Conservation (phyloP, 495 filamentous ascomycete species). For the Parmelia sp. region DNA sequence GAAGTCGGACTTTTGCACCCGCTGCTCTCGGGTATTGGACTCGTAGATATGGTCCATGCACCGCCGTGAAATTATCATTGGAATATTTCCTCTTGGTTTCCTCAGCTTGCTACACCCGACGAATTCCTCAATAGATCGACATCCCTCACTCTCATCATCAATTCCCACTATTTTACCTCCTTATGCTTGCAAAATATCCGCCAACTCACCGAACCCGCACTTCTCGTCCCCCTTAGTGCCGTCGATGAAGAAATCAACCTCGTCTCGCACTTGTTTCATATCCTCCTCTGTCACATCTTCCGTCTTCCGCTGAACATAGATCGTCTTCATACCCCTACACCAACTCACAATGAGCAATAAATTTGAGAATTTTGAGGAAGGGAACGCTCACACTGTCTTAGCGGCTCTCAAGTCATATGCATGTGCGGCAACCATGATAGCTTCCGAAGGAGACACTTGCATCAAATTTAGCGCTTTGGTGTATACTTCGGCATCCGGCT, state of each 20-base stretch:
- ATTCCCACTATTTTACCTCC: too few relatives aligned
- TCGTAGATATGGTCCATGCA: too few relatives aligned
- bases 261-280: constrained; percentile 37
- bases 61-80: too few relatives aligned
- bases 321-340: constrained; percentile 39
- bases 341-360: neutral
- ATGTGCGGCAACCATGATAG: constrained; percentile 50
- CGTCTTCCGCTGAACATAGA: constrained; percentile 49
- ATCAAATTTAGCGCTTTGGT: constrained; percentile 40
- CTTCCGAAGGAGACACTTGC: constrained; percentile 39
- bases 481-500: constrained; percentile 43
- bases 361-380: too few relatives aligned
- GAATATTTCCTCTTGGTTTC: too few relatives aligned
- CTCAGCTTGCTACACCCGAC: too few relatives aligned
- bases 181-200: constrained; percentile 14
- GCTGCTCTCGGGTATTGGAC: too few relatives aligned
- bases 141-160: too few relatives aligned
- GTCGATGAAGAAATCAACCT: constrained; percentile 45
- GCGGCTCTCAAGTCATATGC: constrained; percentile 48
- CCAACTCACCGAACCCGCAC: constrained; percentile 16
- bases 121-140: too few relatives aligned
- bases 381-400: constrained; percentile 23
- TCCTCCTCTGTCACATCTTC: constrained; percentile 50
- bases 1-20: too few relatives aligned
- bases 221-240: constrained; percentile 31